Percentiles rank a stretch among this genome's conserved stretches.
Evolutionary conservation across 1,284 basidiomycete genomes (phyloP).

Genomic region (Dichomitus squalens): DNA sequence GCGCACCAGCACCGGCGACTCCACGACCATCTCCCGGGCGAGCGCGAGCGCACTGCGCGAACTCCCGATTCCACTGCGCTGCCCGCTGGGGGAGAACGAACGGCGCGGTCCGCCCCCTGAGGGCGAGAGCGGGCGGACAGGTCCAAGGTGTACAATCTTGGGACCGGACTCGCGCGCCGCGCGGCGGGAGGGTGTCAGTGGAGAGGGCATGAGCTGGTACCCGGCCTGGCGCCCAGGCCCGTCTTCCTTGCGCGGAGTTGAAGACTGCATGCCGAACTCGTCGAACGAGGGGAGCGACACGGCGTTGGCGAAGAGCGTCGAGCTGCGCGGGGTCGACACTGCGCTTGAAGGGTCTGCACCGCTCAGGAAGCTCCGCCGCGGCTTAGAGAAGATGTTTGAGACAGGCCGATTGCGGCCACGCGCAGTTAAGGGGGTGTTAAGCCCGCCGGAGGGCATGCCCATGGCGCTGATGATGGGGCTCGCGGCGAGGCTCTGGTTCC

Average conservation of each 20-base stretch:
- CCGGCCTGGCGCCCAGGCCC: conserved; percentile 42
- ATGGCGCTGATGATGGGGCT: conserved; percentile 11
- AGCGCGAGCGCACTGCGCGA: conserved; percentile 24
- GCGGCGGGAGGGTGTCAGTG: conserved; percentile 38
- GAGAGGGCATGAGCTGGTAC: conserved; percentile 42
- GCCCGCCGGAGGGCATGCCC: conserved; percentile 16
- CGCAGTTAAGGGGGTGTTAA: background rate
- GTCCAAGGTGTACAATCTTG: conserved; percentile 65
- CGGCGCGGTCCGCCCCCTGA: conserved; percentile 30
- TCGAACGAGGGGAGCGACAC: conserved; percentile 30
- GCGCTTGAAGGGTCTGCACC: conserved; percentile 32
- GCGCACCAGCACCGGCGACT: conserved; percentile 49
- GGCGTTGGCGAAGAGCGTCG: conserved; percentile 43
- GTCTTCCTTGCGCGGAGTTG: conserved; percentile 25
- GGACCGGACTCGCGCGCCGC: conserved; percentile 39
- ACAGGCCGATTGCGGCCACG: conserved; percentile 40
- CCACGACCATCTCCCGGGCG: conserved; percentile 42
- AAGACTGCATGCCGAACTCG: conserved; percentile 26
- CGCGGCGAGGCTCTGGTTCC: background rate
- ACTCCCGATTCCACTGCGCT: conserved; percentile 10
- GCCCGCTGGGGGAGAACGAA: conserved; percentile 25
- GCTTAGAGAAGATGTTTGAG: conserved; percentile 48
- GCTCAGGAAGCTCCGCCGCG: conserved; percentile 40
- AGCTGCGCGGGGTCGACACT: conserved; percentile 52
- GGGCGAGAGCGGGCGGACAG: conserved; percentile 42